Base-by-base conservation (phyloP, 2,329 filamentous ascomycete genomes). In the Chalaropsis ovoidea region DNA sequence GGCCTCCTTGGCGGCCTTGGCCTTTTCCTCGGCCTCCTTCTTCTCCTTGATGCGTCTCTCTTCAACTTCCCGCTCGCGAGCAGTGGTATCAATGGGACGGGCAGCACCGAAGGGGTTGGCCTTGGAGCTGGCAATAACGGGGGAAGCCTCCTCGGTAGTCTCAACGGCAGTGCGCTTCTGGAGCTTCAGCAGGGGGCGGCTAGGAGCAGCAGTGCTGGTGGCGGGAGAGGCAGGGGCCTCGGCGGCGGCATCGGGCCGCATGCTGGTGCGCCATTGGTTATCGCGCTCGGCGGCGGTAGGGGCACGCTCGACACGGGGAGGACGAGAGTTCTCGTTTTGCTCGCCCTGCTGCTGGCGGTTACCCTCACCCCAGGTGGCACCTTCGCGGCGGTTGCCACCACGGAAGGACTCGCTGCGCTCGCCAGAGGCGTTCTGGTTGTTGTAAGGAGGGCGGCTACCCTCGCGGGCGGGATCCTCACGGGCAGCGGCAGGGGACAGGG, bases 91-190 rank as follows among this genome's bases (percentile, higher is more conserved):
- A 71, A 97, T 96, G 65, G 94, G 94, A 69, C 88, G 86, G 66
- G 94, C 94, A 68, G 89, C 92, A 72, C 94, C 94, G 74, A 99
- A 99, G 49, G 91, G 91, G 75, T 88, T 97, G 31, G 91, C 83
- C 80, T 96, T 97, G 52, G 89, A 79, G 72, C 94, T 88, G 39
- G 77, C 73, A 19, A 78, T 71, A n/a, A 76, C 72, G 10, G 85
- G 79, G 2, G 82, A 77, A 42, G 77, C 69, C 10, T 77, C 72
- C 68, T 83, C 82, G 3, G 79, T 73, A 2, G 79, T 81, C 71
- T 95, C 92, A 0, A 92, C 87, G 13, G 96, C 89, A 3, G 92
- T 96, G 70, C 94, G 86, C 82, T 97, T 97, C 69, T 86, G 79
- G 31, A 99, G 83, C 75, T 97, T 94, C 72, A 99, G 78, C 73